A percentile compares a stretch with the other conserved stretches of the same genome.
Conservation (phyloP, 495 filamentous ascomycete genomes). For the Physcia stellaris region DNA sequence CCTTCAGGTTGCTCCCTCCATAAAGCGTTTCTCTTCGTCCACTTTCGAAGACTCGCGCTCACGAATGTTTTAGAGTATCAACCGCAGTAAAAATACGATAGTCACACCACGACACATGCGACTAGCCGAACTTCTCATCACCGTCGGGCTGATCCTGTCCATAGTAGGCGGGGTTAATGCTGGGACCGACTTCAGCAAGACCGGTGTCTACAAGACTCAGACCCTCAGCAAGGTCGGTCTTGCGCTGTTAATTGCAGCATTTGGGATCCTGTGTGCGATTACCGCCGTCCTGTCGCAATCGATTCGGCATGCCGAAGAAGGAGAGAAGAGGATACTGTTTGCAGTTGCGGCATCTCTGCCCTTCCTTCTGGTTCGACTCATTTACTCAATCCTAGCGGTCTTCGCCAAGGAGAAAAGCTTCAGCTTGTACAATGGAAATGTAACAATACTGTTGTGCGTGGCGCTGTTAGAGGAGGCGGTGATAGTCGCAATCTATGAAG, state of each 20-base stretch:
- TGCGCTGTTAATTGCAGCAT: background rate
- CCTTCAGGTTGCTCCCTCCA: no score
- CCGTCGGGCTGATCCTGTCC: background rate
- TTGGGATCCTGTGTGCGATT: background rate
- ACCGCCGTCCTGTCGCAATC: background rate
- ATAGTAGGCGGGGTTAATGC: background rate
- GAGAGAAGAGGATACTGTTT: background rate
- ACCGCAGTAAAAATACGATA: no score
- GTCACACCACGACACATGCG: no score
- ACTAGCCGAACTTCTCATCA: background rate
- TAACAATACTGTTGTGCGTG: background rate
- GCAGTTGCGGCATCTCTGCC: background rate
- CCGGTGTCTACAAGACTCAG: background rate
- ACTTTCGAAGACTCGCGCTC: no score
- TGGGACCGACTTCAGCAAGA: background rate
- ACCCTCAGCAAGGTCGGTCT: slow-evolving; percentile 1
- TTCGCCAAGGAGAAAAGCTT: background rate
- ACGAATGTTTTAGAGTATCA: no score
- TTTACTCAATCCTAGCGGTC: background rate
- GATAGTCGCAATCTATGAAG: background rate
- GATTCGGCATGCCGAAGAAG: background rate
- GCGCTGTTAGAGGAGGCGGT: background rate
- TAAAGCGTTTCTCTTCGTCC: no score
- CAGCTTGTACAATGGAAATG: background rate
- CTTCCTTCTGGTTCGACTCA: slow-evolving; percentile 1